Percentiles rank a stretch among this genome's conserved stretches.
Conservation (phyloP, 106 monocot species). For the Acanthochlamys bracteata region DNA sequence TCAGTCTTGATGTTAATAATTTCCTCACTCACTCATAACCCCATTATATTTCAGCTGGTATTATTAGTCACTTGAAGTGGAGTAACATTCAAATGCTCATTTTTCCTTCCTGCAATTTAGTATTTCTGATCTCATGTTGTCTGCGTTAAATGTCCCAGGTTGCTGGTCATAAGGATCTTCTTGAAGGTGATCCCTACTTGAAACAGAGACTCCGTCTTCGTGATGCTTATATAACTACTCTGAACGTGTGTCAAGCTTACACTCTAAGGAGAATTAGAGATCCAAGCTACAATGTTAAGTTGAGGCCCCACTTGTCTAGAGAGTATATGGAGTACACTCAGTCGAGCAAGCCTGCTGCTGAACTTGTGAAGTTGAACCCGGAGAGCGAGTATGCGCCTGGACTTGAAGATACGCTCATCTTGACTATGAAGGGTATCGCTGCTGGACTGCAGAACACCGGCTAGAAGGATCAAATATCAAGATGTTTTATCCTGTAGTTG, state of each 20-base stretch:
- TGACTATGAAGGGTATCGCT: constrained; percentile 97
- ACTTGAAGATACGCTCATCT: constrained; percentile 79
- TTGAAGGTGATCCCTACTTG: constrained; percentile 56
- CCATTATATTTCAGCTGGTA: background rate
- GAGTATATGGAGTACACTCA: constrained; percentile 13
- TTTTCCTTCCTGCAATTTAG: too few species aligned
- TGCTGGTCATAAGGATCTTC: constrained; percentile 46
- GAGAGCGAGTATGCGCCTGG: constrained; percentile 83
- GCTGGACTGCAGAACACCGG: constrained; percentile 95
- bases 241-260: constrained; percentile 48
- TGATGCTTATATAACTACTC: constrained; percentile 48
- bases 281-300: constrained; percentile 31
- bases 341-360: constrained; percentile 43
- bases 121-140: background rate
- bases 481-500: background rate
- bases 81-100: too few species aligned
- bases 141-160: constrained; percentile 20
- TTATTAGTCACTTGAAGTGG: background rate
- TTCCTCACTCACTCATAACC: background rate
- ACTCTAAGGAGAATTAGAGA: constrained; percentile 51
- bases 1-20: background rate
- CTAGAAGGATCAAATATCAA: constrained; percentile 11
- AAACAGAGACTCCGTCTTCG: constrained; percentile 42
- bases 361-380: constrained; percentile 81
- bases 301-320: constrained; percentile 38